Evolutionary conservation across 2,329 filamentous ascomycete species (phyloP).

Genomic region (Metarhizium guizhouense): DNA sequence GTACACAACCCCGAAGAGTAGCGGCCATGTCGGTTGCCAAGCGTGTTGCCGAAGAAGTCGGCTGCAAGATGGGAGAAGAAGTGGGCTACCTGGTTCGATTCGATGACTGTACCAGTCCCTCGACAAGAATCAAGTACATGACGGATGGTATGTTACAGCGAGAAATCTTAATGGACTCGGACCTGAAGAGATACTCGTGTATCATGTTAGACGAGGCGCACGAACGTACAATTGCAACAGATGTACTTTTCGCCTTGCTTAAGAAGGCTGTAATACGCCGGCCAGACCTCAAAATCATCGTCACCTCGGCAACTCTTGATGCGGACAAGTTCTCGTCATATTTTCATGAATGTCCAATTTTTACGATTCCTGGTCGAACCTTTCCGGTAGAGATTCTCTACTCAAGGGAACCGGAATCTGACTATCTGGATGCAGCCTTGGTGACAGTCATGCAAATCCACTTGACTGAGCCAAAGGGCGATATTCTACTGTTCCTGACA

Average conservation of each 20-base stretch:
- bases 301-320: slow-evolving; percentile 92
- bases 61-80: slow-evolving; percentile 80
- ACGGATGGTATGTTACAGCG: slow-evolving; percentile 96
- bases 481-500: slow-evolving; percentile 94
- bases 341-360: slow-evolving; percentile 93
- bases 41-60: slow-evolving; percentile 92
- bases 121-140: slow-evolving; percentile 98
- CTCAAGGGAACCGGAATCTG: slow-evolving; percentile 86
- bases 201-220: slow-evolving; percentile 99
- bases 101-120: slow-evolving; percentile 81
- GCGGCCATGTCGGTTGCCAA: slow-evolving; percentile 97
- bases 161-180: slow-evolving; percentile 87
- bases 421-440: slow-evolving; percentile 90
- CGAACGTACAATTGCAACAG: slow-evolving; percentile 91
- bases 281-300: slow-evolving; percentile 86
- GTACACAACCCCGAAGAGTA: slow-evolving; percentile 93
- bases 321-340: slow-evolving; percentile 97
- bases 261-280: slow-evolving; percentile 87
- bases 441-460: slow-evolving; percentile 98
- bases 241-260: slow-evolving; percentile 86
- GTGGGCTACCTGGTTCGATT: slow-evolving; percentile 98
- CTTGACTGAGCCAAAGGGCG: slow-evolving; percentile 80
- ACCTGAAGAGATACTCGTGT: slow-evolving; percentile 81
- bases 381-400: slow-evolving; percentile 96
- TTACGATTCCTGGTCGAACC: slow-evolving; percentile 90